phyloP scores from a whole-genome alignment of 2,329 filamentous ascomycete genomes.

The Pseudocercospora musae region DNA sequence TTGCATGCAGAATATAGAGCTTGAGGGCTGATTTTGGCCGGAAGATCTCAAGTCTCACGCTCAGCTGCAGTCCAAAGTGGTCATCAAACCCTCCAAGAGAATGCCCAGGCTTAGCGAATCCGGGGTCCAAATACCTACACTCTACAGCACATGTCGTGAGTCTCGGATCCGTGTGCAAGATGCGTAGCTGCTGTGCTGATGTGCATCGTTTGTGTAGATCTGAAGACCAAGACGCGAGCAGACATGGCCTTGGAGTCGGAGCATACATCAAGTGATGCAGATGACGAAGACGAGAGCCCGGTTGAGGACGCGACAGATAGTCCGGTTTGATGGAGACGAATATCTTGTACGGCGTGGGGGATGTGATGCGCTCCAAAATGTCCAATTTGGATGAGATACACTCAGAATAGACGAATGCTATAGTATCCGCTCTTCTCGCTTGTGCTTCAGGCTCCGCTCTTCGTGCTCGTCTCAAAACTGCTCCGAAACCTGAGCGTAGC shows the following conservation, averaged over 20 bases:
- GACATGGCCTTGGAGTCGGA: background rate
- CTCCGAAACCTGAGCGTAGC: background rate
- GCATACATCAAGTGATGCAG: slow-evolving; percentile 18
- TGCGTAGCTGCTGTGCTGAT: background rate
- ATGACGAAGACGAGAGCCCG: slow-evolving; percentile 16
- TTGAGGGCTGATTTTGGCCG: background rate
- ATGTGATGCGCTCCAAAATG: too few relatives aligned
- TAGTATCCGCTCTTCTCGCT: too few relatives aligned
- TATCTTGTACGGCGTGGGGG: background rate
- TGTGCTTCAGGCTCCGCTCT: too few relatives aligned
- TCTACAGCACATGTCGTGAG: background rate
- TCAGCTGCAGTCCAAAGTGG: background rate
- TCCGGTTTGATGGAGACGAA: background rate
- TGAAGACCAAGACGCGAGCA: background rate
- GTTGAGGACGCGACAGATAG: background rate
- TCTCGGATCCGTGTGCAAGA: background rate
- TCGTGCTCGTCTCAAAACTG: background rate
- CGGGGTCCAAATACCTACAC: background rate
- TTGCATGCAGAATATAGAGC: background rate
- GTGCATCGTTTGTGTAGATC: background rate
- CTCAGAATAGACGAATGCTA: too few relatives aligned
- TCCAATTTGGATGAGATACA: too few relatives aligned
- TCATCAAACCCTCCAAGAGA: background rate
- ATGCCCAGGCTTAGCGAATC: background rate
- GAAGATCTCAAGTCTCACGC: background rate